Evolutionary conservation across 108 stramenopile genomes (phyloP).

Genomic region (Skeletonema menzelii): DNA sequence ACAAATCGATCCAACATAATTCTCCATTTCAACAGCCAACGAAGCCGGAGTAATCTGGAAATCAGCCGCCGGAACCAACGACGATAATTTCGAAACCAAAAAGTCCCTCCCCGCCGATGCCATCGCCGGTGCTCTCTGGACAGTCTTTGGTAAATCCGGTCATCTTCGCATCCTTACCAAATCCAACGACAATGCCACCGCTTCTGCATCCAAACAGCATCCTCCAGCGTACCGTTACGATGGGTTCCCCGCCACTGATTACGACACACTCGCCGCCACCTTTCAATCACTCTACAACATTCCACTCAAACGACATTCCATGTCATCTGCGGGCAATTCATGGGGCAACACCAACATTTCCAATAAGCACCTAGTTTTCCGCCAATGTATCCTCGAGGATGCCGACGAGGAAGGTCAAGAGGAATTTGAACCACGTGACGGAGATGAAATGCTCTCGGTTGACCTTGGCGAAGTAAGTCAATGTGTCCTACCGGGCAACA

Average conservation of each 20-base stretch:
- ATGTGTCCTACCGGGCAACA: slow-evolving; percentile 90
- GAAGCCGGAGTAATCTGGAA: slow-evolving; percentile 77
- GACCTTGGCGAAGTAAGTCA: slow-evolving; percentile 85
- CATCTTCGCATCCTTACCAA: slow-evolving; percentile 72
- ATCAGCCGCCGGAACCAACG: slow-evolving; percentile 62
- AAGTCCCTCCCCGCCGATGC: slow-evolving; percentile 39
- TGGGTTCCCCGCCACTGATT: slow-evolving; percentile 73
- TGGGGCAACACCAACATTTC: slow-evolving; percentile 76
- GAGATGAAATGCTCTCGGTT: slow-evolving; percentile 85
- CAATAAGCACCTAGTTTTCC: slow-evolving; percentile 76
- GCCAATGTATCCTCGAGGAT: slow-evolving; percentile 79
- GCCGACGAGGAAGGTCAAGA: slow-evolving; percentile 82
- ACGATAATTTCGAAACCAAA: slow-evolving; percentile 47
- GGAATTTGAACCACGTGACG: slow-evolving; percentile 81
- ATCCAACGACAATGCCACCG: slow-evolving; percentile 9
- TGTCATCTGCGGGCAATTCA: slow-evolving; percentile 74
- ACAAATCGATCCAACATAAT: neutral
- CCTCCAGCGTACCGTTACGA: slow-evolving; percentile 77
- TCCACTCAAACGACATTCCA: slow-evolving; percentile 57
- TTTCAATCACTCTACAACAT: slow-evolving; percentile 56
- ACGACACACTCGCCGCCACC: slow-evolving; percentile 41
- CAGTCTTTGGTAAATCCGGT: slow-evolving; percentile 77
- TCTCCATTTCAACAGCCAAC: slow-evolving; percentile 22
- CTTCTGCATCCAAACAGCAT: slow-evolving; percentile 18
- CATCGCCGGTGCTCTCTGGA: slow-evolving; percentile 71